Conservation (phyloP, 345 rosid species). For the Hypericum perforatum region DNA sequence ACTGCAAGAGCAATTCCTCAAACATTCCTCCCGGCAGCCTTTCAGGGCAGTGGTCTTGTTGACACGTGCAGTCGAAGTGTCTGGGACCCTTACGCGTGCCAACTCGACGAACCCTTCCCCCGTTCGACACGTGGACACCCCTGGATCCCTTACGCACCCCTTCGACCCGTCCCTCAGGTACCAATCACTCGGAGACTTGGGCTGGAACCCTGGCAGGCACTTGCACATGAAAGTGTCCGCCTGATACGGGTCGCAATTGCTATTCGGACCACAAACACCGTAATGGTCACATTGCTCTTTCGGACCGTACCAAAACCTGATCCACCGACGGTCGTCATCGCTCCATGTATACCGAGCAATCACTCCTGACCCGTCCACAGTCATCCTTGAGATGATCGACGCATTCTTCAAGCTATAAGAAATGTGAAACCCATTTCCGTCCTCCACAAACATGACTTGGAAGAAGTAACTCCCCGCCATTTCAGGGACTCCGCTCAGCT, state of each 20-base stretch:
- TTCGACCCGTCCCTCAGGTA: too few species aligned
- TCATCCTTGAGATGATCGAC: conserved; percentile 2
- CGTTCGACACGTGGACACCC: too few species aligned
- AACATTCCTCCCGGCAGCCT: too few species aligned
- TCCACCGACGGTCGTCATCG: conserved; percentile 5
- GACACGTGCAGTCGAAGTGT: too few species aligned
- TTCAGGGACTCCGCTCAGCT: conserved; percentile 3
- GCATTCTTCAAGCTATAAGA: background rate
- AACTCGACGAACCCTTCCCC: too few species aligned
- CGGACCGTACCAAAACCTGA: background rate
- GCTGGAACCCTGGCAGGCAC: too few species aligned
- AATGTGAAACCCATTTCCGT: background rate
- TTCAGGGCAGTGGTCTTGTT: too few species aligned
- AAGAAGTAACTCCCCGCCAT: background rate
- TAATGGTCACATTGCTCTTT: conserved; percentile 15
- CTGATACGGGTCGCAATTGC: conserved; percentile 1
- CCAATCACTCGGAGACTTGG: too few species aligned
- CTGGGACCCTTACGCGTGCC: too few species aligned
- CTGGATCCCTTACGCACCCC: too few species aligned
- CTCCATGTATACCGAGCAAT: conserved; percentile 10
- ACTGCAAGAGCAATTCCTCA: too few species aligned
- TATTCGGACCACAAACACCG: conserved; percentile 14
- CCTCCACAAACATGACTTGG: background rate
- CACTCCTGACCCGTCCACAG: conserved; percentile 4
- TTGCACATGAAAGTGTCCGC: too few species aligned